phyloP scores from a whole-genome alignment of 1,139 yeast species.

The Yamadazyma diddensiae region DNA sequence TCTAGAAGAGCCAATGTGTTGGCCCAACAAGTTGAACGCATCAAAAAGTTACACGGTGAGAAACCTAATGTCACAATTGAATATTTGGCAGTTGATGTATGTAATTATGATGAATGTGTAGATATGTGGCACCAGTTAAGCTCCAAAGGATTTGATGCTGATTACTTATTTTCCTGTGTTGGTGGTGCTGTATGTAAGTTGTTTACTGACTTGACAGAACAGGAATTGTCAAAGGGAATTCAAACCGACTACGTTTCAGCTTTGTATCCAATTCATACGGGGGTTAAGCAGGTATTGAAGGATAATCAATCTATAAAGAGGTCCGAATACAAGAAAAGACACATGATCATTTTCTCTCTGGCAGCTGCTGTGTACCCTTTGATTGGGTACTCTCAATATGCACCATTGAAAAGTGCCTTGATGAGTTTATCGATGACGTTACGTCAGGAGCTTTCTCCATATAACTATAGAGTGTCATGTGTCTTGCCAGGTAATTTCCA shows the following conservation, averaged over 20 bases:
- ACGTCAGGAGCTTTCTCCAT: slow-evolving; percentile 77
- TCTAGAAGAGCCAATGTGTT: slow-evolving; percentile 70
- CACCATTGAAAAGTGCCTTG: slow-evolving; percentile 84
- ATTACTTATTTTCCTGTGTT: slow-evolving; percentile 79
- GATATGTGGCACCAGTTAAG: slow-evolving; percentile 28
- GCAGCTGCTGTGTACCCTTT: slow-evolving; percentile 82
- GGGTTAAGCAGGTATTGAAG: slow-evolving; percentile 37
- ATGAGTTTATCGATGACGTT: slow-evolving; percentile 70
- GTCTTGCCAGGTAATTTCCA: slow-evolving; percentile 87
- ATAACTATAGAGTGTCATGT: slow-evolving; percentile 56
- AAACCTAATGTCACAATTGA: slow-evolving; percentile 30
- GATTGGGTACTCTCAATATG: slow-evolving; percentile 88
- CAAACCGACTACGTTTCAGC: slow-evolving; percentile 72
- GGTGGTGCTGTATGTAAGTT: slow-evolving; percentile 83
- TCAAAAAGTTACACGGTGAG: slow-evolving; percentile 23
- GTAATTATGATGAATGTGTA: slow-evolving; percentile 51
- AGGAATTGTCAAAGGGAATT: slow-evolving; percentile 61
- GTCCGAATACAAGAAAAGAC: slow-evolving; percentile 37
- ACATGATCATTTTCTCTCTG: slow-evolving; percentile 75
- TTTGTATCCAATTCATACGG: slow-evolving; percentile 64
- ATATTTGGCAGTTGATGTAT: slow-evolving; percentile 64
- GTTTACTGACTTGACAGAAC: slow-evolving; percentile 61
- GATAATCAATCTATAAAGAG: slow-evolving; percentile 3
- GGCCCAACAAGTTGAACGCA: slow-evolving; percentile 42
- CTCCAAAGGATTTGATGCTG: slow-evolving; percentile 47